Evolutionary conservation across 1,284 basidiomycete species (phyloP), one percentile per base, ranked within the genome.

Genomic region (Malassezia nana): DNA sequence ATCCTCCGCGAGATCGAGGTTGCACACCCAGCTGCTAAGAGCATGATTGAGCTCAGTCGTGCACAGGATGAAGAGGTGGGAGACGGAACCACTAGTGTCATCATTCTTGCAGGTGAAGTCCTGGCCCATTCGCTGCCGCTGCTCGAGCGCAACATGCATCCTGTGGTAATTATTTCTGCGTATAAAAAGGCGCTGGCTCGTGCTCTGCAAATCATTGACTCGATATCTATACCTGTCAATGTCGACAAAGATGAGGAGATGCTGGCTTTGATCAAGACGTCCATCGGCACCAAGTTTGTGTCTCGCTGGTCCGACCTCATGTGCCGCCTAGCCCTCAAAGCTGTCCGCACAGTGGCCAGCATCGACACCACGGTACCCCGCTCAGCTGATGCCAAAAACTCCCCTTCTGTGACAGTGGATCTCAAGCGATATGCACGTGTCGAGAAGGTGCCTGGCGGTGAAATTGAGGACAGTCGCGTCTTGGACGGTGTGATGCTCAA

Each of bases 41-140:
- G 91, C 66, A 98, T 98, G 92, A 96, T 98, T 66, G 92, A 99
- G 77, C 82, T 98, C 18, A 87, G 87, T 69, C 79, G 91, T 72
- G 96, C 94, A 3, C 92, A 96, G 76, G 94, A 98, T 65, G 92
- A 98, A 77, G 92, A 98, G 74, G 92, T 94, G 62, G 92, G 91
- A 50, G 92, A 96, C 76, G 92, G 91, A 52, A 96, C 92, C 25
- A 98, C 91, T 16, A 89, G 86, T 72, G 91, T 96, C 47, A 95
- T 98, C 76, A 94, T 96, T 65, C 82, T 96, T 30, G 92, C 91
- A 46, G 91, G 91, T n/a, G 91, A 96, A 76, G 94, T 96, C 59
- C 84, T 96, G n/a, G 91, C 90, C 0, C 89, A 94, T 71, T 91
- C 89, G 0, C 79, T 95, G 4, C 81, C 88, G 10, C 84, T 92